Conservation (phyloP, 2,329 filamentous ascomycete species). For the Hymenoscyphus linearis region DNA sequence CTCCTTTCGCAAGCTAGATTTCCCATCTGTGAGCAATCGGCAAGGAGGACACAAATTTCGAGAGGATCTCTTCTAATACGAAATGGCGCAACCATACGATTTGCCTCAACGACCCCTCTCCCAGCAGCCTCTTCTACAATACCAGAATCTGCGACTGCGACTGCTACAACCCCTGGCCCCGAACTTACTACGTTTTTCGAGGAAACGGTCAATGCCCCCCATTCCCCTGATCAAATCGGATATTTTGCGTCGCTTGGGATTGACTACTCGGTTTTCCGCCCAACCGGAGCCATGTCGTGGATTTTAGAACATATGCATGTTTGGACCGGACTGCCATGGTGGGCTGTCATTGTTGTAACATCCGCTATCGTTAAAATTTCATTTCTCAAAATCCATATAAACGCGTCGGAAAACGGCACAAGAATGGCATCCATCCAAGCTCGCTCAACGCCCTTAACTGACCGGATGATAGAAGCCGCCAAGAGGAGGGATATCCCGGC, state of each 20-base stretch:
- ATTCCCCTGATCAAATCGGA: slow-evolving; percentile 60
- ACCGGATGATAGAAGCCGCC: slow-evolving; percentile 42
- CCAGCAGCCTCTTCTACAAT: not conserved
- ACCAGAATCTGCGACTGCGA: slow-evolving; percentile 10
- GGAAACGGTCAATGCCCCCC: slow-evolving; percentile 8
- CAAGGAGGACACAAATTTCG: slow-evolving; percentile 14
- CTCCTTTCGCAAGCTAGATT: slow-evolving; percentile 21
- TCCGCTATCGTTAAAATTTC: slow-evolving; percentile 59
- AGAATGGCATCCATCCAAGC: too few species aligned
- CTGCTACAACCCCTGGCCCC: slow-evolving; percentile 6
- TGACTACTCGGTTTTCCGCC: slow-evolving; percentile 74
- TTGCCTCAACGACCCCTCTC: slow-evolving; percentile 21
- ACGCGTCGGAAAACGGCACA: slow-evolving; percentile 56
- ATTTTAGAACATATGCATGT: slow-evolving; percentile 79
- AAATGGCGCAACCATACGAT: slow-evolving; percentile 24
- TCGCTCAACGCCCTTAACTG: too few species aligned
- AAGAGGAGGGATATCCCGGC: slow-evolving; percentile 41
- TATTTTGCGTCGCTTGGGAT: slow-evolving; percentile 79
- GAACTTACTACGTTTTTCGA: not conserved
- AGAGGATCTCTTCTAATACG: slow-evolving; percentile 20
- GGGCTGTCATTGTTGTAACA: slow-evolving; percentile 63
- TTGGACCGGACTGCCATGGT: slow-evolving; percentile 72
- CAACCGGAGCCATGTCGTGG: slow-evolving; percentile 69
- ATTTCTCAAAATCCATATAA: slow-evolving; percentile 61
- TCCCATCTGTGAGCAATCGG: slow-evolving; percentile 15